Conservation (phyloP, 1,139 yeast species). For the Taphrina wiesneri region DNA sequence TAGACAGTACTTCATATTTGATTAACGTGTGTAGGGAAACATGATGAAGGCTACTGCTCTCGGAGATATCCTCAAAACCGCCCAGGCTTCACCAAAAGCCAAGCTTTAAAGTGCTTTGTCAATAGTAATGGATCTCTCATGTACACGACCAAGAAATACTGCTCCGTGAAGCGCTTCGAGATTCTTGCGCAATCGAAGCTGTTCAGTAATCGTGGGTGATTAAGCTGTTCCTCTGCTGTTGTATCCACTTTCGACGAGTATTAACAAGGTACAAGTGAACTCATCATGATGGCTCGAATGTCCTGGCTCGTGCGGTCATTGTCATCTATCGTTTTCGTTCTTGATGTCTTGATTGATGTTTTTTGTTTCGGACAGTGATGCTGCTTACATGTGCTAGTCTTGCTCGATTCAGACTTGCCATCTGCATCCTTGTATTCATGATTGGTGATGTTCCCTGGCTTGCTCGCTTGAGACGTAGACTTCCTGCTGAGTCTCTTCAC, state of each 20-base stretch:
- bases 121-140: background rate
- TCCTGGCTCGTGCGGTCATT: background rate
- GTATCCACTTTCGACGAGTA: background rate
- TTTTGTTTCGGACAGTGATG: background rate
- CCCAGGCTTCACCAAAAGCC: conserved; percentile 16
- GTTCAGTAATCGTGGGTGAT: too few relatives aligned
- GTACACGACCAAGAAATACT: background rate
- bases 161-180: too few relatives aligned
- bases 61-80: conserved; percentile 32
- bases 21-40: conserved; percentile 19
- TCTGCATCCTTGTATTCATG: background rate
- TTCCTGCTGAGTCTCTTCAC: background rate
- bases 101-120: conserved; percentile 19
- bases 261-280: background rate
- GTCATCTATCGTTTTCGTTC: background rate
- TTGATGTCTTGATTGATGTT: background rate
- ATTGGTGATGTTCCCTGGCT: too few relatives aligned
- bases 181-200: too few relatives aligned
- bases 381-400: background rate
- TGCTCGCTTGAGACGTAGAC: too few relatives aligned
- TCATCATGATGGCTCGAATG: conserved; percentile 3
- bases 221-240: too few relatives aligned
- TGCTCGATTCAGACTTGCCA: background rate
- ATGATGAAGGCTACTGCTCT: conserved; percentile 34
- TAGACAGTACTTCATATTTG: background rate